Percentiles rank a stretch among this genome's conserved stretches.
Conservation (phyloP, 2,329 filamentous ascomycete genomes). For the Fusarium euwallaceae region DNA sequence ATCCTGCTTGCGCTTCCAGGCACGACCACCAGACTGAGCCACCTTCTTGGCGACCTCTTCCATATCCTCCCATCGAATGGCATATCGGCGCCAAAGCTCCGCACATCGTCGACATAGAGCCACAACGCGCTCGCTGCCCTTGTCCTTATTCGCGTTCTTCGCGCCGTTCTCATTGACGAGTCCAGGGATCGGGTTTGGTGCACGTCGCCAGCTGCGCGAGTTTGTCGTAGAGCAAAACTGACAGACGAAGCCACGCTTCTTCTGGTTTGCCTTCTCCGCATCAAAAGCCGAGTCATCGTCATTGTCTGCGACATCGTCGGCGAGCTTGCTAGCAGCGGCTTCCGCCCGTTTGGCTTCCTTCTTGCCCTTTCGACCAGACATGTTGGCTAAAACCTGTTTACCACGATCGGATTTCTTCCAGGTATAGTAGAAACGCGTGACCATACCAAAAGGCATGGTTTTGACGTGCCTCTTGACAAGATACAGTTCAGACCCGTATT, state of each 20-base stretch:
- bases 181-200: constrained; percentile 81
- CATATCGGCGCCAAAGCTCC: constrained; percentile 94
- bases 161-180: constrained; percentile 74
- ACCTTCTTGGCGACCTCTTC: constrained; percentile 94
- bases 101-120: constrained; percentile 93
- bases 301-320: constrained; percentile 93
- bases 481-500: constrained; percentile 91
- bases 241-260: constrained; percentile 89
- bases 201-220: constrained; percentile 92
- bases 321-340: constrained; percentile 78
- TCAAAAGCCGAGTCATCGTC: constrained; percentile 97
- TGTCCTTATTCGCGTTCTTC: constrained; percentile 77
- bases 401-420: constrained; percentile 97
- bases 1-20: constrained; percentile 90
- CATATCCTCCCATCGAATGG: constrained; percentile 93
- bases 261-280: constrained; percentile 81
- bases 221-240: constrained; percentile 88
- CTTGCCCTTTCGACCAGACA: constrained; percentile 87
- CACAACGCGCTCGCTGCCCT: constrained; percentile 78
- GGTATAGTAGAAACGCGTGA: constrained; percentile 95
- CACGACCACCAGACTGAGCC: constrained; percentile 80
- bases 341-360: constrained; percentile 85
- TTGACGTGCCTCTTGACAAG: constrained; percentile 88
- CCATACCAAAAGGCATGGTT: constrained; percentile 80
- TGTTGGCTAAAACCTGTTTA: constrained; percentile 90